These are phyloP conservation scores for Colletotrichum sp. DNA, from an alignment of 2,329 filamentous ascomycete species.

Conservation along the genomic window DNA sequence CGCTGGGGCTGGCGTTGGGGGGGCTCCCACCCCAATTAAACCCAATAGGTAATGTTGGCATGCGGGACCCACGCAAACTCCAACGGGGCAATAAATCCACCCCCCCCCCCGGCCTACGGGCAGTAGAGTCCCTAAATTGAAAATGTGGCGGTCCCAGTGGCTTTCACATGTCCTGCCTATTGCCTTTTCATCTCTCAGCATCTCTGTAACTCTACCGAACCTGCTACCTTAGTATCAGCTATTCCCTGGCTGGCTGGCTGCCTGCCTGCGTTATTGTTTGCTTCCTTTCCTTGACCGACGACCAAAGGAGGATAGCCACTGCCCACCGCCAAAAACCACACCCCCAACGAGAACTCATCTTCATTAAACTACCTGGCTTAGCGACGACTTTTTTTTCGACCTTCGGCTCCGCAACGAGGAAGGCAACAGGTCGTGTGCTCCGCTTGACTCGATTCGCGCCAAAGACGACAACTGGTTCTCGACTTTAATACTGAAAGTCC, in stretches of 20 bases:
- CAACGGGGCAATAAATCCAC: background rate
- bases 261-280: background rate
- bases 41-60: background rate
- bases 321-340: background rate
- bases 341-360: slow-evolving; percentile 4
- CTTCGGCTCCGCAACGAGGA: slow-evolving; percentile 8
- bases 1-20: no score
- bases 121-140: background rate
- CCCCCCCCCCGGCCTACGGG: background rate
- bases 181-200: background rate
- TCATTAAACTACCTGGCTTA: background rate
- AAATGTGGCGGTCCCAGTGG: background rate
- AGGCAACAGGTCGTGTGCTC: slow-evolving; percentile 19
- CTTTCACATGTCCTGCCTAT: slow-evolving; percentile 16
- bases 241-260: background rate
- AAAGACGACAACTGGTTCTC: background rate
- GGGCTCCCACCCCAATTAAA: no score
- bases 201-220: background rate
- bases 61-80: no score
- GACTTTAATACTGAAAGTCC: slow-evolving; percentile 8
- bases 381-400: background rate
- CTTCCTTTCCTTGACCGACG: slow-evolving; percentile 12
- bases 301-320: slow-evolving; percentile 16
- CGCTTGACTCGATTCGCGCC: background rate
- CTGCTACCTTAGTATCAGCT: background rate